Evolutionary conservation across 2,329 filamentous ascomycete genomes (phyloP).

Genomic region (Stachybotrys chlorohalonatus): DNA sequence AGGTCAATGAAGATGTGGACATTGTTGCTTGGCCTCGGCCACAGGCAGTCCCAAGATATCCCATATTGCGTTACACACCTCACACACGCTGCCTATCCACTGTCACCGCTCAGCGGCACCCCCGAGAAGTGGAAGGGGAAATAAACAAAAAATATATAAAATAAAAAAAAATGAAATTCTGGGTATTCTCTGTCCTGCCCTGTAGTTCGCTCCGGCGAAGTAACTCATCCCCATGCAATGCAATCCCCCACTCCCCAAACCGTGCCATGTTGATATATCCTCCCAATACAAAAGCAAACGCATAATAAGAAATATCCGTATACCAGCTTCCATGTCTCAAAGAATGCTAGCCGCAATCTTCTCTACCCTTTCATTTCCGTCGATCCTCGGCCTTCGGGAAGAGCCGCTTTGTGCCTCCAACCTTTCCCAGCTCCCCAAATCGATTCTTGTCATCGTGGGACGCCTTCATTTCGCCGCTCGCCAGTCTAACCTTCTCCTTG

Average conservation of each 20-base stretch:
- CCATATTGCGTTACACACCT: too few relatives aligned
- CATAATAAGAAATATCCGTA: not conserved
- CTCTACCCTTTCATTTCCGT: conserved; percentile 4
- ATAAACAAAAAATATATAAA: conserved; percentile 6
- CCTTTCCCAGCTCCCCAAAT: conserved; percentile 64
- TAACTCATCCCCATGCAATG: not conserved
- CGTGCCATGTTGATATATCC: not conserved
- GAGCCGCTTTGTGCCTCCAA: conserved; percentile 63
- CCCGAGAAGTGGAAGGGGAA: not conserved
- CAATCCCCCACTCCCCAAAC: not conserved
- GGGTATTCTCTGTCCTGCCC: conserved; percentile 19
- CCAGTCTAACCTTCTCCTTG: conserved; percentile 67
- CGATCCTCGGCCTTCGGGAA: conserved; percentile 41
- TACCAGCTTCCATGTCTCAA: not conserved
- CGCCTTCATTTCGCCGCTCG: conserved; percentile 47
- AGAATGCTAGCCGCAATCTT: conserved; percentile 3
- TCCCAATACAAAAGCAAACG: not conserved
- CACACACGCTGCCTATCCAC: too few relatives aligned
- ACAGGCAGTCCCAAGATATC: not conserved
- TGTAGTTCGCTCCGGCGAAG: conserved; percentile 14
- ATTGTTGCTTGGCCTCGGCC: not conserved
- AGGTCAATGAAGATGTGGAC: not conserved
- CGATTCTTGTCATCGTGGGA: conserved; percentile 23
- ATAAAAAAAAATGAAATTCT: conserved; percentile 13
- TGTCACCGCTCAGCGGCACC: not conserved